Evolutionary conservation across 305 asterid species (phyloP), one percentile per base, ranked within the genome.

Genomic region (Fraxinus latifolia): DNA sequence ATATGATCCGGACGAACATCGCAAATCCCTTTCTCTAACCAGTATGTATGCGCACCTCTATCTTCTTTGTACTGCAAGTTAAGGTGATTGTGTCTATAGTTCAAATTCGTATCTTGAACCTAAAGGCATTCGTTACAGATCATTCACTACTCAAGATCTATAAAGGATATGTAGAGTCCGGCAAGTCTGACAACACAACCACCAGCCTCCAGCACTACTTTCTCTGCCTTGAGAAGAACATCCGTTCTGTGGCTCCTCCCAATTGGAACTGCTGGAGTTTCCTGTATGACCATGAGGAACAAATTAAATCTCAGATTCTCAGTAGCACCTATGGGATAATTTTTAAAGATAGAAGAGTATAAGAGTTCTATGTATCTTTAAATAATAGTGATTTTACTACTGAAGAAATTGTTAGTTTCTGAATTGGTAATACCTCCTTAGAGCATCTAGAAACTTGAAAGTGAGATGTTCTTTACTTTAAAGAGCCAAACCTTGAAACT

Each of bases 131-230:
- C 14, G 47, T 50, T 14, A 77, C 62, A 77, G 14, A 42, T 71
- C 74, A 55, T 21, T 60, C 21, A 39, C 25, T 83, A 83, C 82
- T 67, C 17, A 67, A 80, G 50, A 70, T 74, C 70, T 17, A 42
- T 78, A 84, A 92, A 94, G 98, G 99, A 96, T 96, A 96, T 96
- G 89, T 94, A 96, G 72, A 96, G 98, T 83, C 99, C 99, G 79
- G 99, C 98, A 83, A 96, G 86, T 91, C 98, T 93, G 86, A 94
- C 88, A 50, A 93, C 96, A 68, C 93, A 94, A 50, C 98, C 98
- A 31, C 95, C 97, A 47, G 92, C 89, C 73, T 96, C 98, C 86
- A 93, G 85, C 60, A 87, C 97, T 80, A 86, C 91, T 84, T 92
- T 87, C 91, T 96, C 98, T 23, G 99, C 90, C 81, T 84, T 90